These are phyloP conservation scores for Leishmania lainsoni DNA, from an alignment of 208 protist genomes.

Conservation along the genomic window DNA sequence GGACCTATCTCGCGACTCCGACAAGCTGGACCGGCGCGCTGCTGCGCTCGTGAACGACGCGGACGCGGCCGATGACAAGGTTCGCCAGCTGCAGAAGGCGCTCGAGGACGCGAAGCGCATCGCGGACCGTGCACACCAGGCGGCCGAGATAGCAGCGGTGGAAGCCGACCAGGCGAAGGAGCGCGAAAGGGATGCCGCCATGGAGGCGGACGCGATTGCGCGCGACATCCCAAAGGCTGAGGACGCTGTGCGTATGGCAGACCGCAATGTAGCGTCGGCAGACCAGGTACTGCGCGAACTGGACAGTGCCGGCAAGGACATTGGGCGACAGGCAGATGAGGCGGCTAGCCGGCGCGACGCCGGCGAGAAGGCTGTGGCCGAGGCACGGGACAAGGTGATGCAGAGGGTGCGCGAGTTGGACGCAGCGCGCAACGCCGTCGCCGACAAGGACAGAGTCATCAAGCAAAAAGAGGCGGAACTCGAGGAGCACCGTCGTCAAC, in stretches of 20 bases:
- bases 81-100: constrained; percentile 84
- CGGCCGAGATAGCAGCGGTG: constrained; percentile 61
- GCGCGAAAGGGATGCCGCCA: constrained; percentile 63
- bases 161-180: constrained; percentile 76
- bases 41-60: constrained; percentile 62
- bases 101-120: constrained; percentile 83
- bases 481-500: constrained; percentile 77
- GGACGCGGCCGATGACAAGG: constrained; percentile 80
- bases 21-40: constrained; percentile 78
- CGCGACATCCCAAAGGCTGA: constrained; percentile 79
- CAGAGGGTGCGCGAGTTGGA: constrained; percentile 69
- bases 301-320: constrained; percentile 80
- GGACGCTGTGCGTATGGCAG: constrained; percentile 75
- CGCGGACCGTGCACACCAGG: constrained; percentile 71
- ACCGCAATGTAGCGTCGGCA: constrained; percentile 62
- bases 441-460: constrained; percentile 71
- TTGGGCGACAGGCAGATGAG: constrained; percentile 84
- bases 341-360: constrained; percentile 74
- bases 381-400: constrained; percentile 60
- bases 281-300: constrained; percentile 80
- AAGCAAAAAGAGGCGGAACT: constrained; percentile 81
- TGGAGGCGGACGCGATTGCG: constrained; percentile 69
- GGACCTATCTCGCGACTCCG: constrained; percentile 72
- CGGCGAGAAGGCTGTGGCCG: constrained; percentile 65
- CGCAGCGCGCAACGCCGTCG: constrained; percentile 51